Evolutionary conservation across 306 rosid species (phyloP), one percentile per base, ranked within the genome.

Genomic region (Hippophae tibetana): DNA sequence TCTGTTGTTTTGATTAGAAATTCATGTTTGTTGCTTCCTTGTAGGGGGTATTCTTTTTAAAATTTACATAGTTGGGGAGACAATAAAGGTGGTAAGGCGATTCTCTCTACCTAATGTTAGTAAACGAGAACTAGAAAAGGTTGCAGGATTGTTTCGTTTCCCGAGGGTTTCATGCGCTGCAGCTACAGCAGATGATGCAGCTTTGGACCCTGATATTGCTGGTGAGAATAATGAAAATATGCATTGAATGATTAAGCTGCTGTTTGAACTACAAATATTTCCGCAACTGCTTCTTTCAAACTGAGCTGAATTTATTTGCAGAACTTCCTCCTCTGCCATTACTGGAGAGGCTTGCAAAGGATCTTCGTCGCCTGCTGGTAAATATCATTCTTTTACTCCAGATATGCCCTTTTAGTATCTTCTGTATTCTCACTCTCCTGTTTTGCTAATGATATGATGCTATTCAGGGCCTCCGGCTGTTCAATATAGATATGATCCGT

Each of bases 151-250:
- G 54, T 79, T 78, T 66, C 74, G 51, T 54, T 80, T 89, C 70
- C 97, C 97, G 7, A 83, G 97, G 75, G 95, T 89, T 74, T 89
- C 97, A 67, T 82, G 89, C 71, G 97, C 97, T 62, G 93, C 97
- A 10, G 97, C 97, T 68, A 86, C 93, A 51, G 97, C 97, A 58
- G 97, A 89, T 63, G 95, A 80, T 70, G 95, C 97, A 8, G 93
- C 84, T 76, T 82, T 89, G 56, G 97, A 89, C 70, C 97, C 97
- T 58, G 64, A 42, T 73, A 65, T 89, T 69, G 88, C 84, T 65
- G 97, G 97, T 86, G 61, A 81, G 79, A 66, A 46, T 61, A 61
- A 49, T n/a, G 26, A 10, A 49, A 6, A 3, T 10, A 51, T 45
- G 3, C 26, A 11, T 56, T 56, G 47, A 41, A 41, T 5, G 2